phyloP scores from a whole-genome alignment of 176 grass and related monocot species.

The Urochloa ruziziensis region DNA sequence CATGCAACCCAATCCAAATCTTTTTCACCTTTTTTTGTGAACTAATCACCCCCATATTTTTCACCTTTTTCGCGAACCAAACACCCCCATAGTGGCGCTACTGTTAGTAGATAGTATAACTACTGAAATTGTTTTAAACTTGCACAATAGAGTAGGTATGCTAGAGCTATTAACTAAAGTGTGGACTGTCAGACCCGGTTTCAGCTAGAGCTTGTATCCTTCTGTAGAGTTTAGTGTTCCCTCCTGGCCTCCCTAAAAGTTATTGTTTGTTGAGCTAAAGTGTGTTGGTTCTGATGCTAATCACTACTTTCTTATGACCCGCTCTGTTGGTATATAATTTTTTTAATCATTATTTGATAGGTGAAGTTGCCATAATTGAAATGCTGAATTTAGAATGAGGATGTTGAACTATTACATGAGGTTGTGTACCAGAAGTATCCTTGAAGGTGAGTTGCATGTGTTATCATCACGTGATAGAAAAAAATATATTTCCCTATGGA shows the following conservation, averaged over 20 bases:
- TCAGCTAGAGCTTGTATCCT: neutral
- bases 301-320: neutral
- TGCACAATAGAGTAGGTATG: neutral
- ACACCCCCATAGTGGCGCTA: neutral
- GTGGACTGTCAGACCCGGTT: neutral
- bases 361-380: slow-evolving; percentile 29
- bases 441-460: slow-evolving; percentile 31
- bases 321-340: neutral
- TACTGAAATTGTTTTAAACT: neutral
- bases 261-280: neutral
- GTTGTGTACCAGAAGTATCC: slow-evolving; percentile 26
- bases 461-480: neutral
- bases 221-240: neutral
- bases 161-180: slow-evolving; percentile 3
- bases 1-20: too few species aligned
- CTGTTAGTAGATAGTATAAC: neutral
- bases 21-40: too few species aligned
- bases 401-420: slow-evolving; percentile 22
- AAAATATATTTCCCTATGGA: slow-evolving; percentile 1
- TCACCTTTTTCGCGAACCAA: too few species aligned
- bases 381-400: neutral
- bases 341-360: slow-evolving; percentile 18
- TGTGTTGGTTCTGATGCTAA: neutral
- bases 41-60: too few species aligned
- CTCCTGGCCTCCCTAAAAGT: neutral